Evolutionary conservation across 768 basidiomycete genomes (phyloP).

Genomic region (Tylopilus felleus): DNA sequence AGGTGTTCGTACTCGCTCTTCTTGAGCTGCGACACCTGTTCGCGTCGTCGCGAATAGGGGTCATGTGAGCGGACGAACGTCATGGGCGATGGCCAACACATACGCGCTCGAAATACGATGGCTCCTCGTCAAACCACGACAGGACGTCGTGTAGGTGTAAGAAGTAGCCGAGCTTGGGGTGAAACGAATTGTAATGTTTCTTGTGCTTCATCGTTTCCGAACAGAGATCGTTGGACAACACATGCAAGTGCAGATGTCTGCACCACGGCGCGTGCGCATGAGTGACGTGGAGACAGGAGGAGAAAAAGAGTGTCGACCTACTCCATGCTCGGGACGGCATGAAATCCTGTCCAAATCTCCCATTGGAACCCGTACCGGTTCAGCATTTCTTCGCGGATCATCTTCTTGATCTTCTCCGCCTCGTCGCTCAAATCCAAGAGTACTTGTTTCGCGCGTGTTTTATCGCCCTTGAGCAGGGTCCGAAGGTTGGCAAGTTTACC

Average conservation of each 20-base stretch:
- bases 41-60: background rate
- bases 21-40: constrained; percentile 53
- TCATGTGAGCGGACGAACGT: background rate
- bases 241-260: constrained; percentile 83
- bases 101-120: constrained; percentile 52
- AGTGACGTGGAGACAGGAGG: background rate
- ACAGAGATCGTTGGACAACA: constrained; percentile 75
- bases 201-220: constrained; percentile 75
- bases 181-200: constrained; percentile 91
- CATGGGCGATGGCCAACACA: constrained; percentile 18
- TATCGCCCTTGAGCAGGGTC: constrained; percentile 53
- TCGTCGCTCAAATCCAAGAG: constrained; percentile 52
- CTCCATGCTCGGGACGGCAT: constrained; percentile 84
- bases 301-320: constrained; percentile 37
- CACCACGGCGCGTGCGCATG: background rate
- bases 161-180: constrained; percentile 82
- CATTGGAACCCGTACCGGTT: constrained; percentile 70
- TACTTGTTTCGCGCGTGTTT: constrained; percentile 50
- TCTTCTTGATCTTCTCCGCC: constrained; percentile 50
- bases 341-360: constrained; percentile 80
- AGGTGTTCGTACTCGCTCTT: constrained; percentile 56
- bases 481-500: constrained; percentile 51
- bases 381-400: constrained; percentile 79
- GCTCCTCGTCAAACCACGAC: constrained; percentile 71
- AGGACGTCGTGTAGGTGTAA: constrained; percentile 73